Conservation (phyloP, 169 alveolate genomes). For the Plasmodium gallinaceum region DNA sequence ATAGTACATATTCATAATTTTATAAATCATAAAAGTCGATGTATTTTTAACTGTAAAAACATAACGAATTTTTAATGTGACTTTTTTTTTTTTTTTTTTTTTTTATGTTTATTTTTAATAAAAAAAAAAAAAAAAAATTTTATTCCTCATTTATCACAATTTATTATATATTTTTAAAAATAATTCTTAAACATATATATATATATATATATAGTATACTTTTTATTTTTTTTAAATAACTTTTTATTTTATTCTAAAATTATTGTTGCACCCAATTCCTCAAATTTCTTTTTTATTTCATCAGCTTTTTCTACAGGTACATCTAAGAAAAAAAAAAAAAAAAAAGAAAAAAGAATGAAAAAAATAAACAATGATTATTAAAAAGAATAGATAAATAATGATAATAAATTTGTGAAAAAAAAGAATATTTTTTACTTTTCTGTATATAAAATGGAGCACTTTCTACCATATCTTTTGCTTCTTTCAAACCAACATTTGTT, state of each 20-base stretch:
- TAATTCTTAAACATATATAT: not conserved
- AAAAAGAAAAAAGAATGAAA: not conserved
- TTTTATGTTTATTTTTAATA: too few relatives aligned
- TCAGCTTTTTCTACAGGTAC: slow-evolving; percentile 87
- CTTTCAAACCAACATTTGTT: slow-evolving; percentile 86
- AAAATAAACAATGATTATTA: not conserved
- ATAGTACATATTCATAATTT: too few relatives aligned
- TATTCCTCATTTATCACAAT: too few relatives aligned
- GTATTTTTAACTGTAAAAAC: too few relatives aligned
- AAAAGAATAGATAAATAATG: not conserved
- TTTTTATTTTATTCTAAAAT: slow-evolving; percentile 73
- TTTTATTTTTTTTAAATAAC: slow-evolving; percentile 15
- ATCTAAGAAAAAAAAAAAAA: slow-evolving; percentile 40
- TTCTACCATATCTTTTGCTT: slow-evolving; percentile 89
- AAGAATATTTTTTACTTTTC: slow-evolving; percentile 65
- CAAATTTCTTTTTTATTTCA: slow-evolving; percentile 83
- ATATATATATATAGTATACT: not conserved
- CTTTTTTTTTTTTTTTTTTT: too few relatives aligned
- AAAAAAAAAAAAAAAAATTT: too few relatives aligned
- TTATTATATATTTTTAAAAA: too few relatives aligned
- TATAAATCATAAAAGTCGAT: too few relatives aligned
- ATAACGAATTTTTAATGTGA: too few relatives aligned
- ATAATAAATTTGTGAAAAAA: not conserved
- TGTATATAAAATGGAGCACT: slow-evolving; percentile 85
- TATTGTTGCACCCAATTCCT: slow-evolving; percentile 88